Evolutionary conservation across 2,329 filamentous ascomycete genomes (phyloP).

Genomic region (Pseudogymnoascus sp.): DNA sequence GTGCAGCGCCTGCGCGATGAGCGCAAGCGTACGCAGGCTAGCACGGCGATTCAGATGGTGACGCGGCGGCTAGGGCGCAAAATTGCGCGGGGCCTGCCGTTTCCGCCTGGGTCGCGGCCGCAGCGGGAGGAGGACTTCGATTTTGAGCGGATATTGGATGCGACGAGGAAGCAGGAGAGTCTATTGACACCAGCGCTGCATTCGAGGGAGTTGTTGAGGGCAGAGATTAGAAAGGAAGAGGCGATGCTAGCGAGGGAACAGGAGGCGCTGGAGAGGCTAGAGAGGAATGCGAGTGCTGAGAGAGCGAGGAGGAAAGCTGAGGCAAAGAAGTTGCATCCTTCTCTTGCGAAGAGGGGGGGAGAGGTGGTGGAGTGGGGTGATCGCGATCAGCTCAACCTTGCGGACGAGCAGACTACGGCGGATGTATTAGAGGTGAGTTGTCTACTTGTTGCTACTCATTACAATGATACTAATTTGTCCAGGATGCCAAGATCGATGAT

Average conservation of each 20-base stretch:
- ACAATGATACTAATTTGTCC: background rate
- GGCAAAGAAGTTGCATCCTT: conserved; percentile 25
- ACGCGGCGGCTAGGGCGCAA: conserved; percentile 50
- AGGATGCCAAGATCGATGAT: conserved; percentile 20
- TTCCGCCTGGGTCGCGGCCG: conserved; percentile 47
- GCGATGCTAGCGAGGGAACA: conserved; percentile 50
- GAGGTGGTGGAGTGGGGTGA: conserved; percentile 18
- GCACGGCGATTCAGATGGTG: conserved; percentile 46
- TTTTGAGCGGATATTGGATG: conserved; percentile 57
- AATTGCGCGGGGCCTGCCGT: conserved; percentile 55
- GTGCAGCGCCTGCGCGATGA: conserved; percentile 46
- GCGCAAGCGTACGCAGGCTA: conserved; percentile 38
- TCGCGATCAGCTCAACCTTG: conserved; percentile 15
- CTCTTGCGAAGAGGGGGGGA: conserved; percentile 19
- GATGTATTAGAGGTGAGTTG: conserved; percentile 2
- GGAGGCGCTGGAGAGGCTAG: conserved; percentile 41
- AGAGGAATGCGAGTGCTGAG: conserved; percentile 50
- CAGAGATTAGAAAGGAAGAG: conserved; percentile 52
- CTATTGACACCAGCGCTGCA: conserved; percentile 57
- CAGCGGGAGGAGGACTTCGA: conserved; percentile 54
- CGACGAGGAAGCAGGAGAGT: conserved; percentile 48
- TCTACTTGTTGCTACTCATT: background rate
- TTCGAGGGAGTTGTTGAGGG: conserved; percentile 51
- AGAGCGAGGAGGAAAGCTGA: conserved; percentile 43
- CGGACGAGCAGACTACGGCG: background rate